phyloP scores from a whole-genome alignment of 2,329 filamentous ascomycete genomes.

The Hypoxylon sp. region DNA sequence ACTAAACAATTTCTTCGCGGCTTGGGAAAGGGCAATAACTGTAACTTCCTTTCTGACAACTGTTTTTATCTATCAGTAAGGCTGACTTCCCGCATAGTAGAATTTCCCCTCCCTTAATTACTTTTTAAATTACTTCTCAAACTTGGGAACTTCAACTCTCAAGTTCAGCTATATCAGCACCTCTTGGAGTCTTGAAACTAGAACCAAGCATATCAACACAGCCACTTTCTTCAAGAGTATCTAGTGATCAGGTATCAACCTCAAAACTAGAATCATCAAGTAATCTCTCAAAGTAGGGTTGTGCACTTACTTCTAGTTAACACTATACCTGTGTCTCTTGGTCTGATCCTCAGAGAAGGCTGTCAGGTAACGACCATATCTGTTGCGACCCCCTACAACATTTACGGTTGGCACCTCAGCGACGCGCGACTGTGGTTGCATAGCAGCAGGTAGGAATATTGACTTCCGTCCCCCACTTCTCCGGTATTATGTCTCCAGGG shows the following conservation, averaged over 20 bases:
- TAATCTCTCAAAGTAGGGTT: not conserved
- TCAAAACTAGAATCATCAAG: not conserved
- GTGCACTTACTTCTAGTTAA: not conserved
- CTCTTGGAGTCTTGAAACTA: not conserved
- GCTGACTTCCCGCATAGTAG: constrained; percentile 1
- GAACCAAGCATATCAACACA: not conserved
- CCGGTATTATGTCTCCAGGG: not conserved
- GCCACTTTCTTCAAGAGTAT: not conserved
- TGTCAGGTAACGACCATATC: not conserved
- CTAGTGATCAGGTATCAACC: not conserved
- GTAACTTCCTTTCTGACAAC: not conserved
- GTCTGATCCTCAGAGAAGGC: not conserved
- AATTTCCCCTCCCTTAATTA: not conserved
- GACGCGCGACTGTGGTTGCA: not conserved
- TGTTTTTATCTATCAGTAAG: not conserved
- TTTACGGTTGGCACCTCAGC: not conserved
- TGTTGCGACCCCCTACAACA: not conserved
- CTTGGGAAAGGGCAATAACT: not conserved
- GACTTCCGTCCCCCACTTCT: not conserved
- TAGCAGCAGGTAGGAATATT: constrained; percentile 3
- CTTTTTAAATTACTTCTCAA: not conserved
- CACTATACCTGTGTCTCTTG: not conserved
- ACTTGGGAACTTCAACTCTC: not conserved
- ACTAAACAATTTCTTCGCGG: not conserved
- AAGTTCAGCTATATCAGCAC: not conserved